Percentiles rank a stretch among this genome's conserved stretches.
phyloP scores from a whole-genome alignment of 192 early-diverging fungal species.

The Podila epigama region DNA sequence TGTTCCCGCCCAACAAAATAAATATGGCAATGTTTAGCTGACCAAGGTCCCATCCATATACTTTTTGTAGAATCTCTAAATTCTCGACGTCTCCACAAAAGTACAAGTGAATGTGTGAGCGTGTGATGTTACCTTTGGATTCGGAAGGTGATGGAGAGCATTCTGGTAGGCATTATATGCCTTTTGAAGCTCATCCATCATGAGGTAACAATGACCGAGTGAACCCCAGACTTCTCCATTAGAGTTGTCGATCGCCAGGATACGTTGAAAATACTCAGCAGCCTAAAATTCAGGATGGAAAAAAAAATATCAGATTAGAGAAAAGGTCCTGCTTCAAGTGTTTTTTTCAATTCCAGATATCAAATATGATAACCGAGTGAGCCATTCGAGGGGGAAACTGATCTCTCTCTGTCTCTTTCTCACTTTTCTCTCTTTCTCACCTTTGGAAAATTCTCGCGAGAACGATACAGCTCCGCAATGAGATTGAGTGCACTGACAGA shows the following conservation, averaged over 20 bases:
- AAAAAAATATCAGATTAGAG: constrained; percentile 6
- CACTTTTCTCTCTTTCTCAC: constrained; percentile 36
- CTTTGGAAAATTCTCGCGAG: constrained; percentile 82
- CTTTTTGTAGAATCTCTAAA: no score
- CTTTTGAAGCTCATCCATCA: constrained; percentile 94
- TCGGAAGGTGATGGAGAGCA: constrained; percentile 89
- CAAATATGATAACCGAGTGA: neutral
- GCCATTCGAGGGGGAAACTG: neutral
- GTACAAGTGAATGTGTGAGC: no score
- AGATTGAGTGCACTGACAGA: constrained; percentile 81
- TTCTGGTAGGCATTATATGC: constrained; percentile 97
- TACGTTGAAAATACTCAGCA: constrained; percentile 91
- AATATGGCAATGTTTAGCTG: neutral
- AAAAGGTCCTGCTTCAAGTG: neutral
- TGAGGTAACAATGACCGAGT: constrained; percentile 93
- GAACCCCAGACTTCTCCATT: constrained; percentile 98
- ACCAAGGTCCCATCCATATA: no score
- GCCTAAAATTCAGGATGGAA: constrained; percentile 58
- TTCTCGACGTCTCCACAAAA: no score
- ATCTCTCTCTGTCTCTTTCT: neutral
- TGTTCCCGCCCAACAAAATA: neutral
- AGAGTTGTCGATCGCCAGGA: constrained; percentile 78
- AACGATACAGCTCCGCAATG: constrained; percentile 84
- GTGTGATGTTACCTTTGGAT: constrained; percentile 92
- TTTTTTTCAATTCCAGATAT: no score